These are phyloP conservation scores for Falciphora oryzae DNA, from an alignment of 2,329 filamentous ascomycete species.

Conservation along the genomic window DNA sequence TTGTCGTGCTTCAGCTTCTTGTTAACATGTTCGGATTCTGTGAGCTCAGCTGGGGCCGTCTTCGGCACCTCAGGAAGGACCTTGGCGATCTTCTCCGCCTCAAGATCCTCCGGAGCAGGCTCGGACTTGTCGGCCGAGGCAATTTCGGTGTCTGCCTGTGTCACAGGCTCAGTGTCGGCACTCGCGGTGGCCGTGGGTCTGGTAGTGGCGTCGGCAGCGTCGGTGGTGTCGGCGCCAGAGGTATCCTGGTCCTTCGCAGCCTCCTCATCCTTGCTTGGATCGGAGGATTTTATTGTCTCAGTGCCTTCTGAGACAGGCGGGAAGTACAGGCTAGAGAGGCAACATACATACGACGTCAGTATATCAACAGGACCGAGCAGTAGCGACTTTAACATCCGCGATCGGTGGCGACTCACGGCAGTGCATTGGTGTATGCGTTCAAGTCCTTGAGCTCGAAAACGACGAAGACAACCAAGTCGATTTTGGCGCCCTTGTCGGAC, in stretches of 20 bases:
- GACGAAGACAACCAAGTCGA: slow-evolving; percentile 79
- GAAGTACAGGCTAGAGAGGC: slow-evolving; percentile 21
- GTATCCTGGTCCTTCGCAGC: background rate
- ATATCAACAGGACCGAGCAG: background rate
- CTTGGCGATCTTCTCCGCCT: slow-evolving; percentile 21
- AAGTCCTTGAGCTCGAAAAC: slow-evolving; percentile 77
- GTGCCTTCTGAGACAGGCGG: slow-evolving; percentile 20
- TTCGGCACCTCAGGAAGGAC: slow-evolving; percentile 24
- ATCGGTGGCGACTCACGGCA: slow-evolving; percentile 60
- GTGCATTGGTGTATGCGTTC: slow-evolving; percentile 58
- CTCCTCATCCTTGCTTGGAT: background rate
- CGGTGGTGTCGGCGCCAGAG: background rate
- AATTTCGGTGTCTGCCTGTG: background rate
- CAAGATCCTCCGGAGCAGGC: slow-evolving; percentile 10
- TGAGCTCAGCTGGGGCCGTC: slow-evolving; percentile 18
- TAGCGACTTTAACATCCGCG: background rate
- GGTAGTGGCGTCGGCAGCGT: background rate
- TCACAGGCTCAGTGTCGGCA: background rate
- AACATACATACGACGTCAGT: background rate
- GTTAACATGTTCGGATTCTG: slow-evolving; percentile 14
- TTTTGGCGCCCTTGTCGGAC: slow-evolving; percentile 35
- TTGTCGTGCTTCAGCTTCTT: slow-evolving; percentile 22
- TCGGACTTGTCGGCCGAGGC: slow-evolving; percentile 1
- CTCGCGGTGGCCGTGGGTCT: background rate
- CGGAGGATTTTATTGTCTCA: background rate